Conservation (phyloP, 495 filamentous ascomycete species). For the Xylaria bambusicola region DNA sequence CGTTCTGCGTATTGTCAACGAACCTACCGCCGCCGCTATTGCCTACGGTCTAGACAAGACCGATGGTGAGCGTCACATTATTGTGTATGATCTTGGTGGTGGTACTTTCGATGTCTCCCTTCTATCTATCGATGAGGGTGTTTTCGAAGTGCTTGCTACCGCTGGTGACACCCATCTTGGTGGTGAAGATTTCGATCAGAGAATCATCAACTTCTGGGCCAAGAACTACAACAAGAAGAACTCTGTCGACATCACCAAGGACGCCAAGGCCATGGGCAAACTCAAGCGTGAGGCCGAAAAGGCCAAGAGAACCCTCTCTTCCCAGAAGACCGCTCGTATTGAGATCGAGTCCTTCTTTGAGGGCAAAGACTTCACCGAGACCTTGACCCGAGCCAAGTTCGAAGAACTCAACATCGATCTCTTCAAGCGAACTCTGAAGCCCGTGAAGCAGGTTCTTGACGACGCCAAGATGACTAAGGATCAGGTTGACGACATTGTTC, state of each 20-base stretch:
- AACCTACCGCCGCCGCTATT: slow-evolving; percentile 86
- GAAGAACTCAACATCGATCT: slow-evolving; percentile 98
- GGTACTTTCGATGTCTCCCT: slow-evolving; percentile 99
- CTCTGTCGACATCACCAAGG: slow-evolving; percentile 86
- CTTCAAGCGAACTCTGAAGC: slow-evolving; percentile 98
- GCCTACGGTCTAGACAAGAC: slow-evolving; percentile 88
- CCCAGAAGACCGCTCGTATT: slow-evolving; percentile 96
- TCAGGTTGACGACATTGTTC: slow-evolving; percentile 84
- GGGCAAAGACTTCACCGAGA: slow-evolving; percentile 98
- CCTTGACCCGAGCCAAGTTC: slow-evolving; percentile 97
- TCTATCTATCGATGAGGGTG: slow-evolving; percentile 92
- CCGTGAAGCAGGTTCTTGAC: slow-evolving; percentile 95
- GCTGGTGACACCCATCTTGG: slow-evolving; percentile 99
- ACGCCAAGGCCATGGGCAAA: slow-evolving; percentile 98
- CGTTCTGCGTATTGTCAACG: slow-evolving; percentile 96
- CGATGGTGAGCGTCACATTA: slow-evolving; percentile 84
- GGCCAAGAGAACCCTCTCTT: slow-evolving; percentile 98
- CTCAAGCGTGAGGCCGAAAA: slow-evolving; percentile 99
- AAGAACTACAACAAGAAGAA: slow-evolving; percentile 99
- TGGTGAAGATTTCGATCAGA: slow-evolving; percentile 99
- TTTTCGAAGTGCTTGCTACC: slow-evolving; percentile 97
- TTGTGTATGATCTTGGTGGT: slow-evolving; percentile 98
- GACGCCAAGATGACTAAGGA: slow-evolving; percentile 88
- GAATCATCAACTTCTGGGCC: slow-evolving; percentile 94
- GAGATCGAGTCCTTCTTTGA: slow-evolving; percentile 98